Evolutionary conservation across 1,284 basidiomycete genomes (phyloP), one percentile per base, ranked within the genome.

Genomic region (Phaffia rhodozyma): DNA sequence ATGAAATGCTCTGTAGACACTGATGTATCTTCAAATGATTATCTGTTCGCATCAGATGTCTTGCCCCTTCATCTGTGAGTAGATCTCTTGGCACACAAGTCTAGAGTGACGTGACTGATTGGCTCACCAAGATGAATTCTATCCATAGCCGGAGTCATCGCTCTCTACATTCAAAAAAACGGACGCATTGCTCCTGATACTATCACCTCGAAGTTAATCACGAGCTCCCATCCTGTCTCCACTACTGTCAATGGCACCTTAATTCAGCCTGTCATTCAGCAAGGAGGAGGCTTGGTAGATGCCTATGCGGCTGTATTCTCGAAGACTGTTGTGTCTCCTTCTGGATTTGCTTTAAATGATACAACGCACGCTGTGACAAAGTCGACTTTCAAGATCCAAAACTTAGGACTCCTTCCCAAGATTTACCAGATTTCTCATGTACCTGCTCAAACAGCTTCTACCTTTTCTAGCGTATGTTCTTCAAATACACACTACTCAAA

Each of bases 271-370:
- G 78, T 82, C 7, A 80, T 83, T 1, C 80, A 83, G 61, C 82
- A 84, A 67, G 87, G 86, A 48, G 80, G 84, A 25, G 86, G 86
- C 25, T 72, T 86, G 60, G 77, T 87, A 63, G 78, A 87, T 68
- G 81, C 83, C 16, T 84, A 80, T 73, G 78, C 81, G 64, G 85
- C 86, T 0, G 75, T 87, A 57, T 78, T 81, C 67, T 76, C 80
- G 2, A 79, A 77, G 13, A 82, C 83, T 4, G 69, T 80, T 27
- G 75, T 87, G 43, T 79, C 79, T 3, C 85, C 84, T 4, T 78
- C 81, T 5, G 80, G 84, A 71, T 74, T 87, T 29, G 73, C 83
- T 65, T 75, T 87, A 60, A 89, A 87, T 72, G 86, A 87, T 72
- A 87, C 86, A 0, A 79, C 81, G 0, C 75, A 85, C 71, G 82